A percentile compares a stretch with the other conserved stretches of the same genome.
Evolutionary conservation across 805 yeast species (phyloP).

Genomic region (Torulaspora microellipsoides): DNA sequence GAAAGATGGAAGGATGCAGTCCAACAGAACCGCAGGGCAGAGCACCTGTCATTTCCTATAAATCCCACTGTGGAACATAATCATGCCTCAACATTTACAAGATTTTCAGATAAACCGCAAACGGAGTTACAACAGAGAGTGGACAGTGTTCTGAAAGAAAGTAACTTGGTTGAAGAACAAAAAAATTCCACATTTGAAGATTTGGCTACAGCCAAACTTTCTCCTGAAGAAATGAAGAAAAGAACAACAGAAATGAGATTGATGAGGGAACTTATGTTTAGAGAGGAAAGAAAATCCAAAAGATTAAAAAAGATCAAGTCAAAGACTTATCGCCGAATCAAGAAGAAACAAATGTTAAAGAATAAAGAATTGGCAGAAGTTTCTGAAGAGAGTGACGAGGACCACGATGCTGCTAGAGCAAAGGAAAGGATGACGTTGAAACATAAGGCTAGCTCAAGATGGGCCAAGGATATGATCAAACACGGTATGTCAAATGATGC

Average conservation of each 20-base stretch:
- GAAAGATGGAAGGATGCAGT: constrained; percentile 86
- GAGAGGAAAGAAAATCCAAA: constrained; percentile 88
- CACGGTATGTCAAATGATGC: constrained; percentile 89
- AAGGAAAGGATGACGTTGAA: constrained; percentile 87
- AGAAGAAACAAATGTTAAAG: constrained; percentile 74
- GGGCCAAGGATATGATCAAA: constrained; percentile 88
- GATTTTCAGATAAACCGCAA: constrained; percentile 40
- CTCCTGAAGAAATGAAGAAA: constrained; percentile 71
- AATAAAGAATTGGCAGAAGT: constrained; percentile 56
- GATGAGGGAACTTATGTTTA: constrained; percentile 94
- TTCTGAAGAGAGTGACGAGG: constrained; percentile 50
- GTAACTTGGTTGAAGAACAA: constrained; percentile 65
- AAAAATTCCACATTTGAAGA: constrained; percentile 85
- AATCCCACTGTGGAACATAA: constrained; percentile 38
- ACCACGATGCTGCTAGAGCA: constrained; percentile 72
- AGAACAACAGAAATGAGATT: constrained; percentile 78
- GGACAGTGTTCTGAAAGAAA: constrained; percentile 53
- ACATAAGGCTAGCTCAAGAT: constrained; percentile 80
- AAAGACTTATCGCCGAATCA: constrained; percentile 78
- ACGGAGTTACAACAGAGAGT: constrained; percentile 67
- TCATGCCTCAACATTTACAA: constrained; percentile 52
- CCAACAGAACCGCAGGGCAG: constrained; percentile 74
- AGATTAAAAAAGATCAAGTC: constrained; percentile 93
- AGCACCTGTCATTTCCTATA: constrained; percentile 74
- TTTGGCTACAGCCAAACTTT: constrained; percentile 71